Conservation (phyloP, 148 eudicot species). For the Vaccinium corymbosum region DNA sequence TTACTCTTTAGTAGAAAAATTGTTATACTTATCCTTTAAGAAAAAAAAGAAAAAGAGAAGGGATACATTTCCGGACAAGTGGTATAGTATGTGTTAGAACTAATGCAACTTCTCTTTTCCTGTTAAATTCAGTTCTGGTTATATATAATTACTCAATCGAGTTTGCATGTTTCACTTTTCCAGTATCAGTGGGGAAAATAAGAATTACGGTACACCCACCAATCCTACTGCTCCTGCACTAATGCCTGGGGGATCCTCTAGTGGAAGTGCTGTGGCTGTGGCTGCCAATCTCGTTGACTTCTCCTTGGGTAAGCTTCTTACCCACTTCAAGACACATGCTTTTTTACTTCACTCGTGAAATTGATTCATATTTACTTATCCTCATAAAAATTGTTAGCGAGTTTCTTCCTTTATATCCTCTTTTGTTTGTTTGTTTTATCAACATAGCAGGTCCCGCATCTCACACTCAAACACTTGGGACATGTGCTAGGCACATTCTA, state of each 20-base stretch:
- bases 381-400: not conserved
- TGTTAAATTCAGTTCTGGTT: slow-evolving; percentile 4
- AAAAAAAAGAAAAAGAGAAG: not conserved
- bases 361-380: slow-evolving; percentile 2
- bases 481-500: not conserved
- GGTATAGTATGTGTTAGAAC: not conserved
- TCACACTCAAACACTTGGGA: not conserved
- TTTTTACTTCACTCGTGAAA: not conserved
- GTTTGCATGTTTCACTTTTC: slow-evolving; percentile 28
- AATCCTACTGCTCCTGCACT: slow-evolving; percentile 73
- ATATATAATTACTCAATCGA: not conserved
- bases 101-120: not conserved
- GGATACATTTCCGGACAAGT: not conserved
- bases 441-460: not conserved
- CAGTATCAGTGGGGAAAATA: slow-evolving; percentile 89
- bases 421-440: not conserved
- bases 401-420: not conserved
- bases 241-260: slow-evolving; percentile 83
- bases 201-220: slow-evolving; percentile 74
- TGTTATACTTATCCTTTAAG: not conserved
- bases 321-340: not conserved
- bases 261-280: slow-evolving; percentile 95
- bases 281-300: slow-evolving; percentile 89
- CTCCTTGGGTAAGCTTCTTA: slow-evolving; percentile 60
- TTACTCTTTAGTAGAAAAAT: not conserved